phyloP scores from a whole-genome alignment of 78 protist species.

The Dictyostelium citrinum region DNA sequence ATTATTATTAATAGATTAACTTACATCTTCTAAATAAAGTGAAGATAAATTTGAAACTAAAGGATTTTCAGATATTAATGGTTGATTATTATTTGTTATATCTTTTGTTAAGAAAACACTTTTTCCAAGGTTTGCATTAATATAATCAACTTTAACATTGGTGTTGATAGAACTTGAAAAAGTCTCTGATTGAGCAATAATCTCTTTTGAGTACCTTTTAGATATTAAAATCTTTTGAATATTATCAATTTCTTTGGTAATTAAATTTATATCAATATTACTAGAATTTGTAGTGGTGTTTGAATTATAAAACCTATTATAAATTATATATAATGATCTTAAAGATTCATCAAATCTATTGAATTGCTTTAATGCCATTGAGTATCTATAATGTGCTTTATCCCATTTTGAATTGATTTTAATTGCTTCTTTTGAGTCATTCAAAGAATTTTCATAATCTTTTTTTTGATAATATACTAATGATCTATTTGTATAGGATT shows the following conservation, averaged over 20 bases:
- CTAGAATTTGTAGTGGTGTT: background rate
- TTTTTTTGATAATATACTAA: background rate
- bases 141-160: background rate
- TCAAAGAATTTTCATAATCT: background rate
- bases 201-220: background rate
- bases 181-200: background rate
- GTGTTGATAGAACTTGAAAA: background rate
- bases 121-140: conserved; percentile 10
- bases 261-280: background rate
- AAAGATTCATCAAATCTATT: background rate
- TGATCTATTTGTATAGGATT: conserved; percentile 22
- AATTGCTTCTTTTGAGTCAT: background rate
- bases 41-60: conserved; percentile 24
- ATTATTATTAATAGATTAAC: background rate
- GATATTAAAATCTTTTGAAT: background rate
- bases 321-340: background rate
- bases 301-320: background rate
- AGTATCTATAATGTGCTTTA: conserved; percentile 6
- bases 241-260: background rate
- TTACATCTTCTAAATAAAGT: conserved; percentile 13
- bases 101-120: conserved; percentile 28
- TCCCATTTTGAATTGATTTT: conserved; percentile 1
- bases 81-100: background rate
- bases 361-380: background rate
- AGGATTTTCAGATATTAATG: background rate